Evolutionary conservation across 2,329 filamentous ascomycete genomes (phyloP).

Genomic region (Aspergillus sp.): DNA sequence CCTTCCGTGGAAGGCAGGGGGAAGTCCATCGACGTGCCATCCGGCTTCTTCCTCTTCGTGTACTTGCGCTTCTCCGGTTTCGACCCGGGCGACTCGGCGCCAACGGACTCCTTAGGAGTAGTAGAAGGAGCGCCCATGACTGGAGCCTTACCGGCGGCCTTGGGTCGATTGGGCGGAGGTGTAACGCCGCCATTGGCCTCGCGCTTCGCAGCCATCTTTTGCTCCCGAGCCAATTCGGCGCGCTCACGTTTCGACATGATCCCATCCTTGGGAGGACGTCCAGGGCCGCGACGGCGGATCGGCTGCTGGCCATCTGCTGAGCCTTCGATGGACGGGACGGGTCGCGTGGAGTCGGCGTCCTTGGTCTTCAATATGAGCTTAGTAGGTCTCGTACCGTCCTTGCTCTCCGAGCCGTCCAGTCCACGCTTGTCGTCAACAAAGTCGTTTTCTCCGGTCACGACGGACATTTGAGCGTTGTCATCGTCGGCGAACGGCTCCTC

Average conservation of each 20-base stretch:
- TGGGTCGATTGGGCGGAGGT: slow-evolving; percentile 38
- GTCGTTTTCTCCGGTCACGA: slow-evolving; percentile 44
- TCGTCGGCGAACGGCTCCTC: slow-evolving; percentile 43
- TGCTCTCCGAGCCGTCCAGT: slow-evolving; percentile 28
- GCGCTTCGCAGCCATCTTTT: slow-evolving; percentile 50
- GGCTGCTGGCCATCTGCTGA: slow-evolving; percentile 42
- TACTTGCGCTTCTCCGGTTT: slow-evolving; percentile 51
- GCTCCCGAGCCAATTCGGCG: slow-evolving; percentile 53
- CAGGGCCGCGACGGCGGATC: slow-evolving; percentile 53
- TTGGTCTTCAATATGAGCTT: slow-evolving; percentile 31
- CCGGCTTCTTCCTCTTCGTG: slow-evolving; percentile 47
- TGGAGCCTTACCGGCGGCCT: slow-evolving; percentile 30
- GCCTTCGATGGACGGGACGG: slow-evolving; percentile 32
- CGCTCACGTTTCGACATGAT: slow-evolving; percentile 66
- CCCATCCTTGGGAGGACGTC: slow-evolving; percentile 65
- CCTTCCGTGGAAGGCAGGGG: slow-evolving; percentile 45
- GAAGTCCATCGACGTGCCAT: slow-evolving; percentile 42
- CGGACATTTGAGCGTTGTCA: slow-evolving; percentile 29
- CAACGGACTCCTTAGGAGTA: slow-evolving; percentile 30
- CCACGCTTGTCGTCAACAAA: slow-evolving; percentile 30
- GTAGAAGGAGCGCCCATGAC: slow-evolving; percentile 11
- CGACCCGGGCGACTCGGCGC: slow-evolving; percentile 35
- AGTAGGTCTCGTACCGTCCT: slow-evolving; percentile 27
- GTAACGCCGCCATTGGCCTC: slow-evolving; percentile 49
- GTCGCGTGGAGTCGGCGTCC: slow-evolving; percentile 27